Base-by-base conservation (phyloP, 495 filamentous ascomycete species). In the Acidiella bohemica region DNA sequence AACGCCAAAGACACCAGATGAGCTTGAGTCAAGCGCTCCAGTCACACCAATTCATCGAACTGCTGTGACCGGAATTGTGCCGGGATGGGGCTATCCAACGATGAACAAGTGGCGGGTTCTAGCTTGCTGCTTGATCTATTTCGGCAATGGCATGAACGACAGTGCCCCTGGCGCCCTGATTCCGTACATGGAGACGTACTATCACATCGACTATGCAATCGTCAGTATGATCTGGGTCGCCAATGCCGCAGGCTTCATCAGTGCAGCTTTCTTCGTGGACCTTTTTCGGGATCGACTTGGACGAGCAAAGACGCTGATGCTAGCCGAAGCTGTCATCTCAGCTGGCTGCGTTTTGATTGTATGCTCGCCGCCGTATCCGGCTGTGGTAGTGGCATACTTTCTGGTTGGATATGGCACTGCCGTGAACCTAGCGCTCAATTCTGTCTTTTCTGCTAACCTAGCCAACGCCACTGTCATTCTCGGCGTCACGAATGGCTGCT, bases 151-250 rank as follows among this genome's bases (percentile, higher is more conserved):
- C n/a, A 56, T 71, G 37, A 71, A 60, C 66, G 50, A 71, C 64
- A 57, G 59, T 16, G 76, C 77, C 0, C 70, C 78, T 3, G 82
- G 81, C 50, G 78, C 80, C 22, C 50, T 87, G 31, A 76, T 87
- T 49, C 81, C 81, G 1, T 78, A 80, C 46, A 77, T 88, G 49
- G 80, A 85, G 60, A 67, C 65, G 13, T 46, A 78, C 41, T 88
- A 86, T 52, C 39, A 61, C 34, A 80, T 87, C 36, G 75, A 72
- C 37, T 86, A 86, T 44, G 74, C 78, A 5, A 53, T 81, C 17
- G 76, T 86, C 18, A 84, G 82, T 9, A 59, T 86, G 6, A 77
- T 93, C 50, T 90, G 87, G 64, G 69, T 93, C 19, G 67, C 76
- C 28, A 82, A 81, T 47, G 83, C 84, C 0, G 36, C 79, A 12